Conservation (phyloP, 164 flowering plant genomes). For the Macadamia integrifolia region DNA sequence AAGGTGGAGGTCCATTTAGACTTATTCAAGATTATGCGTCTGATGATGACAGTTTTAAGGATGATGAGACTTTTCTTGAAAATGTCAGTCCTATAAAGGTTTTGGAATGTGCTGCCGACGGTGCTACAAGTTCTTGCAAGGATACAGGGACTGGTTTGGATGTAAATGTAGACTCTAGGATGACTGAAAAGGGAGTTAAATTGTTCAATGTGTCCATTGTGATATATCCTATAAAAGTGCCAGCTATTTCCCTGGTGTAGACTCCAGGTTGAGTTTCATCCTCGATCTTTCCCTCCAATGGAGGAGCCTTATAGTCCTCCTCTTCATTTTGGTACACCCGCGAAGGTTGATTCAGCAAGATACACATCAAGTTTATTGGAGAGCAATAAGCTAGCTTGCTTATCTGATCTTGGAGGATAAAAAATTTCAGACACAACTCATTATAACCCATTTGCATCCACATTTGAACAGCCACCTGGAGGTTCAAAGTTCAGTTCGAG, state of each 20-base stretch:
- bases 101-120: too few relatives aligned
- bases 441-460: conserved; percentile 68
- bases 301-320: conserved; percentile 26
- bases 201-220: too few relatives aligned
- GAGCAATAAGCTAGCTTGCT: conserved; percentile 21
- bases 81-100: too few relatives aligned
- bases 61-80: too few relatives aligned
- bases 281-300: conserved; percentile 22
- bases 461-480: conserved; percentile 52
- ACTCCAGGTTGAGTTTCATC: conserved; percentile 26
- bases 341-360: conserved; percentile 16
- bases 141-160: too few relatives aligned
- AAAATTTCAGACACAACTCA: conserved; percentile 33
- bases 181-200: neutral
- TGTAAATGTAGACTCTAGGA: too few relatives aligned
- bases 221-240: too few relatives aligned
- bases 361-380: neutral
- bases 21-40: too few relatives aligned
- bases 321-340: conserved; percentile 19
- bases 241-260: neutral
- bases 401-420: conserved; percentile 34
- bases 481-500: conserved; percentile 39
- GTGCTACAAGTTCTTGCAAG: too few relatives aligned
- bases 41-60: too few relatives aligned
- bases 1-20: too few relatives aligned